Evolutionary conservation across 192 early-diverging fungal species (phyloP).

Genomic region (Backusella sp.): DNA sequence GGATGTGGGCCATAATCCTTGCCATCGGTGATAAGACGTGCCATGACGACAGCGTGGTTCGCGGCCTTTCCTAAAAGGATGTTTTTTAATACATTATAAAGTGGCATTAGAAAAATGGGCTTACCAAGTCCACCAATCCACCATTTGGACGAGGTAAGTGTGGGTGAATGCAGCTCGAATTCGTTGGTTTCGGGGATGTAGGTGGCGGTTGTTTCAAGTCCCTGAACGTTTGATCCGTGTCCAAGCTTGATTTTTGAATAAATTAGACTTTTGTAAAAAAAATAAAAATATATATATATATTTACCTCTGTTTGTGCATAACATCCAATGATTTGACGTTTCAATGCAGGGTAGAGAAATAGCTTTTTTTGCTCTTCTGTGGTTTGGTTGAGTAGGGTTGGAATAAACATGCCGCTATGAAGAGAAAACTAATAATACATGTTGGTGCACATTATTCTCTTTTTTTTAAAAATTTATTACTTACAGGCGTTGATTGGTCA

Average conservation of each 20-base stretch:
- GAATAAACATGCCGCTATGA: slow-evolving; percentile 82
- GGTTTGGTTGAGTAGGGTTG: slow-evolving; percentile 72
- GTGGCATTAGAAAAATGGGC: too few species aligned
- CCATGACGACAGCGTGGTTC: slow-evolving; percentile 86
- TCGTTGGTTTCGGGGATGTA: slow-evolving; percentile 80
- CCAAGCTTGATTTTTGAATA: slow-evolving; percentile 16
- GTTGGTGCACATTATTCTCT: not conserved
- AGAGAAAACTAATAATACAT: slow-evolving; percentile 55
- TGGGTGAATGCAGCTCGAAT: slow-evolving; percentile 83
- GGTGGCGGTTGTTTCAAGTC: slow-evolving; percentile 85
- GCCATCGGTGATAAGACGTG: slow-evolving; percentile 68
- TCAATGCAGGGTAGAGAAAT: slow-evolving; percentile 69
- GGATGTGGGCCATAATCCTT: slow-evolving; percentile 78
- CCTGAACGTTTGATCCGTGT: slow-evolving; percentile 87
- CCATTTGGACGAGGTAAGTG: slow-evolving; percentile 80
- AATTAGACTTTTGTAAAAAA: too few species aligned
- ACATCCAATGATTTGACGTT: slow-evolving; percentile 80
- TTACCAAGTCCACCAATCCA: slow-evolving; percentile 83
- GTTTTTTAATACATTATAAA: too few species aligned
- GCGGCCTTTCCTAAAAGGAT: slow-evolving; percentile 41
- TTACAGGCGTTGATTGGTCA: slow-evolving; percentile 59
- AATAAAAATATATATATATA: too few species aligned
- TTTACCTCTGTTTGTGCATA: slow-evolving; percentile 76
- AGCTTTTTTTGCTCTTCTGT: slow-evolving; percentile 77
- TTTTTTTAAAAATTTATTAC: not conserved